Conservation (phyloP, 495 filamentous ascomycete genomes). For the Parmelia sp. region DNA sequence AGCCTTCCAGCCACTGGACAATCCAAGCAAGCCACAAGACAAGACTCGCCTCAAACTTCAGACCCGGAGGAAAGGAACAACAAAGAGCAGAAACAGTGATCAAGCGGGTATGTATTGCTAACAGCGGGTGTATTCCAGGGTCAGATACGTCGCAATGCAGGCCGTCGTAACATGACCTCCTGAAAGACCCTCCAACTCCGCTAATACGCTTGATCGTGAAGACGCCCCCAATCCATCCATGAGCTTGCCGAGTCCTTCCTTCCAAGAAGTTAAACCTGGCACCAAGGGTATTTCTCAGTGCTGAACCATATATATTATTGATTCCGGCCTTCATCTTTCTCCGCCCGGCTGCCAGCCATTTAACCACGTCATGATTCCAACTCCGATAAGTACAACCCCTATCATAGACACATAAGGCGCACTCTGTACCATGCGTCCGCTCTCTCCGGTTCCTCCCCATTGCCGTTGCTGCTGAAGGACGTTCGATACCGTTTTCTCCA, state of each 20-base stretch:
- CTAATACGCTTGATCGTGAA: slow-evolving; percentile 2
- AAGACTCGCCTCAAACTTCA: background rate
- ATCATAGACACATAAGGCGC: slow-evolving; percentile 83
- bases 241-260: background rate
- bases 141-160: background rate
- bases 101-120: background rate
- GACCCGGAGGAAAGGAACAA: background rate
- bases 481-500: slow-evolving; percentile 38
- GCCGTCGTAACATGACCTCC: background rate
- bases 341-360: slow-evolving; percentile 72
- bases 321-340: slow-evolving; percentile 44
- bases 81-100: background rate
- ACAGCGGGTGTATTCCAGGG: background rate
- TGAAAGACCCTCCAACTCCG: background rate
- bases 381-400: slow-evolving; percentile 80
- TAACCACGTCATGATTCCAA: slow-evolving; percentile 89
- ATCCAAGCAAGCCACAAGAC: background rate
- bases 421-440: slow-evolving; percentile 51
- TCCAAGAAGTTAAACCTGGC: background rate
- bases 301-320: background rate
- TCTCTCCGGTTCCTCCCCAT: slow-evolving; percentile 13
- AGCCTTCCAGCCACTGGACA: background rate
- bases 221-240: background rate
- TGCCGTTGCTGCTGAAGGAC: slow-evolving; percentile 37
- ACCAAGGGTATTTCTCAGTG: slow-evolving; percentile 3